Conservation (phyloP, 768 basidiomycete genomes). For the Hypholoma fasciculare region DNA sequence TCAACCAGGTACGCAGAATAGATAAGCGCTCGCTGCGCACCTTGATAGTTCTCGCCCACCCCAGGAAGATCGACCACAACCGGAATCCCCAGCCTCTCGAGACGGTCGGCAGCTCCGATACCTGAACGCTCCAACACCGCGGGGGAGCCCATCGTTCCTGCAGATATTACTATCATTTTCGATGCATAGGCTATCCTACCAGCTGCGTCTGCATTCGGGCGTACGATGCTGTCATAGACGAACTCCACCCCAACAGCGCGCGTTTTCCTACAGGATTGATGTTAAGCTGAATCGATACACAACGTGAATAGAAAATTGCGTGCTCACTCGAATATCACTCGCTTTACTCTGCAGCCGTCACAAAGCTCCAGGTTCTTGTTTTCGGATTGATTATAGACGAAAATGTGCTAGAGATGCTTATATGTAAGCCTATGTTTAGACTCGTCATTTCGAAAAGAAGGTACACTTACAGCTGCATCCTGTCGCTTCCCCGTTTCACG, state of each 20-base stretch:
- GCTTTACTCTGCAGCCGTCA: slow-evolving; percentile 35
- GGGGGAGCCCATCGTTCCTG: slow-evolving; percentile 53
- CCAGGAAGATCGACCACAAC: slow-evolving; percentile 63
- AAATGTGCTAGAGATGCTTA: slow-evolving; percentile 28
- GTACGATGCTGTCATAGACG: slow-evolving; percentile 29
- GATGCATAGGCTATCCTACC: slow-evolving; percentile 31
- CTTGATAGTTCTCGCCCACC: slow-evolving; percentile 68
- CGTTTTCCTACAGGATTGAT: slow-evolving; percentile 23
- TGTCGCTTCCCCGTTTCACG: slow-evolving; percentile 49
- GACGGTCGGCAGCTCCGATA: slow-evolving; percentile 52
- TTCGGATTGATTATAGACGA: slow-evolving; percentile 42
- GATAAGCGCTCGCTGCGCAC: slow-evolving; percentile 18
- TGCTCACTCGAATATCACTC: slow-evolving; percentile 48
- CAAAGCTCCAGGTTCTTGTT: slow-evolving; percentile 36
- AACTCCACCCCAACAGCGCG: slow-evolving; percentile 53
- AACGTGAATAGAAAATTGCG: background rate
- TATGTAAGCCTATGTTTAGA: background rate
- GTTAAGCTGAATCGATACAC: background rate
- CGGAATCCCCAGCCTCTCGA: slow-evolving; percentile 45
- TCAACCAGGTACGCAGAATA: background rate
- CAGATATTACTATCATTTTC: slow-evolving; percentile 45
- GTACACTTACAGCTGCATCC: slow-evolving; percentile 36
- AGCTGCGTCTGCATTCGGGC: slow-evolving; percentile 16
- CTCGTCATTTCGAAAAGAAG: background rate
- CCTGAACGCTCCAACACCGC: slow-evolving; percentile 52